Evolutionary conservation across 2,329 filamentous ascomycete genomes (phyloP), one percentile per base, ranked within the genome.

Genomic region (Aureobasidium sp.): DNA sequence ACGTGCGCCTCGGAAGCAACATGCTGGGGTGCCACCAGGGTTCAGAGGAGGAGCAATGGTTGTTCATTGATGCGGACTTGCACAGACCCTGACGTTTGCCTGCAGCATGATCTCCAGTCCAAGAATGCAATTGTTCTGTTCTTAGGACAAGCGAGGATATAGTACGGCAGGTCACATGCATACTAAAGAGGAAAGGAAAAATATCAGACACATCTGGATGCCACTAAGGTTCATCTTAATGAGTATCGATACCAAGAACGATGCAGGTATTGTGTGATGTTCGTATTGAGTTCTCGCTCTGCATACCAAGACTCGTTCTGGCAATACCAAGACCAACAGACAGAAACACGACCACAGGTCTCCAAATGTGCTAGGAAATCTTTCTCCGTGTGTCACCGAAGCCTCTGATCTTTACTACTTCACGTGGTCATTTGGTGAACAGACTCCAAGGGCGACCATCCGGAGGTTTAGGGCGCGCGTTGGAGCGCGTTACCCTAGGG

Each of bases 241-340:
- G 24, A 49, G 33, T 15, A 12, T 42, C 27, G 22, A 27, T 35
- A 19, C 54, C 19, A 40, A 45, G 22, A 7, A 17, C 12, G 22
- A 50, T 60, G 54, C 54, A 48, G 31, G 42, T 27, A 58, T 58
- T 58, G 54, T 37, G 42, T 58, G 54, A 48, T 48, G 42, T 35
- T 39, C 49, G 49, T 52, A 27, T 52, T 33, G 2, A 12, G 37
- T 60, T 60, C 35, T 60, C 57, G 57, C 17, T 40, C n/a, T 60
- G 57, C 57, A 60, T 24, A 50, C 29, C 45, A 60, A 29, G 31
- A 22, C 33, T 42, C 37, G 17, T 27, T 59, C 42, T 27, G 44
- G 54, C 31, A 59, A 37, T 39, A 59, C 54, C 54, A 59, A 59
- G 54, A 37, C n/a, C 14, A 19, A 15, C 29, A 48, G 39, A 22